Evolutionary conservation across 2,329 filamentous ascomycete species (phyloP), one percentile per base, ranked within the genome.

Genomic region (Trichoderma oligosporum): DNA sequence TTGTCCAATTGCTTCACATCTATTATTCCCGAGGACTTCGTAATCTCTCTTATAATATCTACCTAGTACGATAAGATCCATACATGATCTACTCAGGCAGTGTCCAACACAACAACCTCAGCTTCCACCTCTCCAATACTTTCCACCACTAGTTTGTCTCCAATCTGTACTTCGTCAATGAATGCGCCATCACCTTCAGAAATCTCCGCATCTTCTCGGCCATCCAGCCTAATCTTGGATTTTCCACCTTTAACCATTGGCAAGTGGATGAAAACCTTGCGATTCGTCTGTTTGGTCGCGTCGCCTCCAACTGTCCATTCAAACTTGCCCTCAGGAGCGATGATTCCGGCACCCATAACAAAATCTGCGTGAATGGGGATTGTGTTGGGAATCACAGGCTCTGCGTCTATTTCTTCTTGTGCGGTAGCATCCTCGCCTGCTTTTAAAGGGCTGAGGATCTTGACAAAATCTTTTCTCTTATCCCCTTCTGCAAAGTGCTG

Each of bases 331-430:
- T 80, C 79, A 0, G 88, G 84, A 7, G 77, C 79, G 56, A 95
- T 82, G 56, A 95, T 84, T 6, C 85, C 86, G 0, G 90, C 90
- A 33, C 82, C 84, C 89, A 95, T 94, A 60, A 87, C 84, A 49
- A 95, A 81, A 73, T 96, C 90, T 9, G 90, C 87, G 68, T 95
- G 88, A 56, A 95, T 86, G 7, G 89, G 88, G 61, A 96, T 95
- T 0, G 86, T 87, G n/a, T 76, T 80, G 1, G 79, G 74, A 18
- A 88, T 74, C 2, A 73, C 73, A 0, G 88, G 84, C 61, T 83
- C 79, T 1, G 83, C 86, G 6, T 77, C 81, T 61, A 79, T 79
- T 67, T 93, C 88, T 64, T 87, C 79, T 46, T 82, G 79, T 0
- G 72, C 68, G 0, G 80, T 82, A 4, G 86, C 86, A 4, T 83